A percentile compares a stretch with the other conserved stretches of the same genome.
Conservation (phyloP, 164 flowering plant species). For the Annona cherimola region DNA sequence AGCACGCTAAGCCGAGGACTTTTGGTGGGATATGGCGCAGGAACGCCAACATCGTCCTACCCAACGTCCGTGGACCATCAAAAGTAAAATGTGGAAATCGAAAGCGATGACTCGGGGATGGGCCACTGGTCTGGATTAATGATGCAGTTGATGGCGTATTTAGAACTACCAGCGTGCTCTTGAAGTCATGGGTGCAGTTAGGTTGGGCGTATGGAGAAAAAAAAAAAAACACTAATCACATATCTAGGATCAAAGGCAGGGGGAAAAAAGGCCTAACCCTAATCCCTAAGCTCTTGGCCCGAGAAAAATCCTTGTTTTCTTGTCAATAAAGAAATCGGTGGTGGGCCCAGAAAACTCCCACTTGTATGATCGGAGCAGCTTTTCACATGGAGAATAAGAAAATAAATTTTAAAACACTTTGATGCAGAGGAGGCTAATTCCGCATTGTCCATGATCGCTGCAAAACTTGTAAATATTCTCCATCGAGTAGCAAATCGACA, state of each 20-base stretch:
- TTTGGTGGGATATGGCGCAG: neutral
- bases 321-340: neutral
- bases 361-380: neutral
- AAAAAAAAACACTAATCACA: neutral
- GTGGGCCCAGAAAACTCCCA: neutral
- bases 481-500: neutral
- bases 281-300: neutral
- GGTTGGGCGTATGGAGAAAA: neutral
- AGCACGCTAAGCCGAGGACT: neutral
- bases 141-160: neutral
- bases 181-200: neutral
- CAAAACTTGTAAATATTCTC: neutral
- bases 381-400: neutral
- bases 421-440: neutral
- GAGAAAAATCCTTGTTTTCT: neutral
- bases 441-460: neutral
- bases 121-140: neutral
- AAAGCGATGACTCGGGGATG: no score
- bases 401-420: no score
- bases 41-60: neutral
- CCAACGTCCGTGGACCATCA: no score
- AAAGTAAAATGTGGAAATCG: no score
- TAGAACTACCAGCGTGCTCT: neutral
- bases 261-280: neutral
- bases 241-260: neutral